Evolutionary conservation across 1,284 basidiomycete species (phyloP).

Genomic region (Marasmius fiardii): DNA sequence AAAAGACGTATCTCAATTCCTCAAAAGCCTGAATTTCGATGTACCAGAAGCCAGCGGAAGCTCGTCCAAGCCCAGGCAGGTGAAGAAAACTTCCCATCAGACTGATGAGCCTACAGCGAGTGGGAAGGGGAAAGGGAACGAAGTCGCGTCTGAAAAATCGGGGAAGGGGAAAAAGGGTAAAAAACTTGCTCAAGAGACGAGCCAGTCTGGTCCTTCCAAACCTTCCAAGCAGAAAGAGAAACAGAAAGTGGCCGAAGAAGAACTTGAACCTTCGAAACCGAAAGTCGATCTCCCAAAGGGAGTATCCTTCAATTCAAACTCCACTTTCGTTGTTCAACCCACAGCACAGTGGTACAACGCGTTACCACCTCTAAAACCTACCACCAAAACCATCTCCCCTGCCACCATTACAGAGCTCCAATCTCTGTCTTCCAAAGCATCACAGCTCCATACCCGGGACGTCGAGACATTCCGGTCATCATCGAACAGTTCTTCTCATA

Average conservation of each 20-base stretch:
- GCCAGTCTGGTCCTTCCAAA: conserved; percentile 20
- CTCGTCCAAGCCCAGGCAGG: conserved; percentile 7
- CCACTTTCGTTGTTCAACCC: conserved; percentile 44
- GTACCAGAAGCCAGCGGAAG: conserved; percentile 27
- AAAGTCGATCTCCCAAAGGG: conserved; percentile 28
- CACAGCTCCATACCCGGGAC: conserved; percentile 49
- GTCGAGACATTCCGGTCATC: conserved; percentile 43
- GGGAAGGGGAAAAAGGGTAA: conserved; percentile 13
- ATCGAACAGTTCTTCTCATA: conserved; percentile 35
- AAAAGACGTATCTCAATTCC: conserved; percentile 56
- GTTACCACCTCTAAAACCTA: conserved; percentile 31
- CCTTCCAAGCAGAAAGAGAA: conserved; percentile 4
- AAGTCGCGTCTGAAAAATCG: conserved; percentile 5
- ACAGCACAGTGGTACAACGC: conserved; percentile 60
- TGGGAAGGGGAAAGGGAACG: background rate
- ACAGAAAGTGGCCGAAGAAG: conserved; percentile 8
- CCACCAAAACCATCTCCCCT: conserved; percentile 25
- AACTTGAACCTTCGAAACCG: conserved; percentile 14
- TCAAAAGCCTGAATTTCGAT: conserved; percentile 51
- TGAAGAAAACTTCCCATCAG: background rate
- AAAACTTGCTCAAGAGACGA: conserved; percentile 16
- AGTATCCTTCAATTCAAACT: conserved; percentile 28
- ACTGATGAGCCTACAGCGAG: background rate
- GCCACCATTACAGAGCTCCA: conserved; percentile 43
- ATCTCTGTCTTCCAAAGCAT: conserved; percentile 45